Evolutionary conservation across 2,329 filamentous ascomycete species (phyloP), one percentile per base, ranked within the genome.

Genomic region (Ceratocystis variospora): DNA sequence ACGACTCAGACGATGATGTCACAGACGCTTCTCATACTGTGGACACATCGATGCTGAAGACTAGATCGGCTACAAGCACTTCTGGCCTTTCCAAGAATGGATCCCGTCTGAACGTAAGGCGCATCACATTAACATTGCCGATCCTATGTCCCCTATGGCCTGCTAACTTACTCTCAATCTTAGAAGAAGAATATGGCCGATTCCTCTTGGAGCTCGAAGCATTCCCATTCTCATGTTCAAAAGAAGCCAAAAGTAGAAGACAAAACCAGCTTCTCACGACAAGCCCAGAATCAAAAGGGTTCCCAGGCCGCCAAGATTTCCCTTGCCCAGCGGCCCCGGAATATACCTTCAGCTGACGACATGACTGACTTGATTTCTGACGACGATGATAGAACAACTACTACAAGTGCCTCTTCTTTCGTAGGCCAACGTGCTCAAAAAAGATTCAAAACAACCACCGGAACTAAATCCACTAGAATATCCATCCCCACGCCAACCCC

Each of bases 201-300:
- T 68, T 73, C 76, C 5, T 80, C 76, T 68, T 73, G 75, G 17
- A 82, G 80, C 68, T 80, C 81, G 0, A 74, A 78, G 66, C 79
- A 79, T 70, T n/a, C 66, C 70, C 72, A 66, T 75, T 69, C 70
- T 55, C 74, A 71, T 75, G 71, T 68, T 72, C 75, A 28, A 41
- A 77, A 76, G 67, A 82, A 79, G 71, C 68, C 72, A n/a, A 80
- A 78, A 68, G 68, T 73, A 5, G 77, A 78, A 5, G 80, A 81
- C 64, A 82, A 79, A 69, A 79, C 81, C 0, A 77, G 87, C 19
- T 87, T 87, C 70, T 84, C 83, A 19, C 84, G 79, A 62, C 84
- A 87, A 72, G 80, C 80, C 6, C 81, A 84, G 28, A 73, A 44
- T 7, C 81, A 84, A 31, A 73, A 44, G 61, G 31, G 25, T 22